phyloP scores from a whole-genome alignment of 441 rosid genomes.

The Adansonia rubrostipa region DNA sequence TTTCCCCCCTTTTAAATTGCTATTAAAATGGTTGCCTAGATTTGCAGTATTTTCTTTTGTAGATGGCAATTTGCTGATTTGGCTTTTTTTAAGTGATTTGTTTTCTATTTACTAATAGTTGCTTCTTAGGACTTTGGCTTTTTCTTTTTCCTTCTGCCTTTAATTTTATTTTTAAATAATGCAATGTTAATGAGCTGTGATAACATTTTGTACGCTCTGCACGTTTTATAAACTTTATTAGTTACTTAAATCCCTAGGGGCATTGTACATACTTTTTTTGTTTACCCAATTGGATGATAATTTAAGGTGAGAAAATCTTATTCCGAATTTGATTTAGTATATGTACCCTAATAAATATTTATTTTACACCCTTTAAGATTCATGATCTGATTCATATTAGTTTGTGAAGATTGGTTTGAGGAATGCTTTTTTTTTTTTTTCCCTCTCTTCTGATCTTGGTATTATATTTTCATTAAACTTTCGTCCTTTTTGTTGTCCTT shows the following conservation, averaged over 20 bases:
- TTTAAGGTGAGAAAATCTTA: background rate
- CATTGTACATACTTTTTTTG: background rate
- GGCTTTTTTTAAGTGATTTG: background rate
- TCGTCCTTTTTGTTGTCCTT: conserved; percentile 13
- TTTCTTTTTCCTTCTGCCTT: background rate
- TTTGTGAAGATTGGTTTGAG: background rate
- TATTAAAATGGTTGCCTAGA: background rate
- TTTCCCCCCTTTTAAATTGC: background rate
- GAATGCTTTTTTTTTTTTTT: background rate
- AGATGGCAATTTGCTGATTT: background rate
- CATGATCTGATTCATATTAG: background rate
- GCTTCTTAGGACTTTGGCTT: background rate
- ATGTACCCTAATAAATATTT: background rate
- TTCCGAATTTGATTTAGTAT: background rate
- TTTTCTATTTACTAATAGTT: conserved; percentile 14
- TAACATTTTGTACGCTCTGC: background rate
- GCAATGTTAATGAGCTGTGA: background rate
- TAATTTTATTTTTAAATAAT: background rate
- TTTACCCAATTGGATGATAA: background rate
- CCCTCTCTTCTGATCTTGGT: background rate
- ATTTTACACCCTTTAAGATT: background rate
- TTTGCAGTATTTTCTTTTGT: background rate
- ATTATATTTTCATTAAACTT: background rate
- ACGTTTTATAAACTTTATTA: background rate
- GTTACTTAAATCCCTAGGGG: background rate